Evolutionary conservation across 2,329 filamentous ascomycete species (phyloP), one percentile per base, ranked within the genome.

Genomic region (Fusarium phyllophilum): DNA sequence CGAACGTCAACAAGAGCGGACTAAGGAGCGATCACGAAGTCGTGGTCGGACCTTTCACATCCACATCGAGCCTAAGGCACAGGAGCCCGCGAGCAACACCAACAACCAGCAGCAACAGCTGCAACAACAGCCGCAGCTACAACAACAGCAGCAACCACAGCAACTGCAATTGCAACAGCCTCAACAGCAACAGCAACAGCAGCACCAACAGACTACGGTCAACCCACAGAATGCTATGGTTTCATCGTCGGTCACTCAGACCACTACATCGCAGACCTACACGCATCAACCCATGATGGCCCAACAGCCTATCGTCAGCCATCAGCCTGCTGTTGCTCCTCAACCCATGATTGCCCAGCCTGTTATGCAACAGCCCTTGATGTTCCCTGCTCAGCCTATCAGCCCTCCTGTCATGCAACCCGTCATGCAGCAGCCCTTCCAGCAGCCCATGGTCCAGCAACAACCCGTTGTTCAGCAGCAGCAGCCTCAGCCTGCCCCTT

Each of bases 31-130:
- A 31, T 78, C 77, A 46, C 68, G 70, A 49, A 79, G 77, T 39
- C 77, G 77, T 38, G 77, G 77, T 31, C 75, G 77, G 26, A 78
- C 77, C 54, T 73, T 77, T 49, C 77, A 78, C 62, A 78, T 78
- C 31, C 77, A 78, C 72, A 79, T 78, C 29, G 77, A 77, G 66
- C 77, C 77, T 3, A 73, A 69, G 11, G 51, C 63, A 12, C 70
- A 68, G 45, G 68, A 74, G 42, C 51, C 73, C 51, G 46, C 67
- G 22, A 60, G 13, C 63, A 57, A 45, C 51, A 22, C 24, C 57
- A 66, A 34, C 54, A 56, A 24, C n/a, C 66, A 55, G 34, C 62
- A 38, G 18, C 73, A 74, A 29, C 67, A 70, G 55, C 54, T 44
- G 17, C 68, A 55, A 20, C 65, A 65, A 24, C 56, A 59, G 9